Evolutionary conservation across 2,329 filamentous ascomycete species (phyloP).

Genomic region (Fusarium acutatum): DNA sequence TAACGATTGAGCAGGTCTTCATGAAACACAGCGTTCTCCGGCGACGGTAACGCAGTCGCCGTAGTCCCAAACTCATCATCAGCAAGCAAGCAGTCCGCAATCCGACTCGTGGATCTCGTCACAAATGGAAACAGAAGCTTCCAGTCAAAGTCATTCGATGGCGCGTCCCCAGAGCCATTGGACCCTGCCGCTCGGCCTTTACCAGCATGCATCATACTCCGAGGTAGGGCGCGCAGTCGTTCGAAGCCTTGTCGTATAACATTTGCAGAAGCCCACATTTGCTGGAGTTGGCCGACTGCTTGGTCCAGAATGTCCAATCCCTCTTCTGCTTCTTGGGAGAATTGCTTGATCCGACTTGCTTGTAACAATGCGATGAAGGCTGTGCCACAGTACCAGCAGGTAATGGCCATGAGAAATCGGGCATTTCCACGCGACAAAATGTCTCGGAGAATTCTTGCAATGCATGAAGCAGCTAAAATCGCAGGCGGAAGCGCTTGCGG

Average conservation of each 20-base stretch:
- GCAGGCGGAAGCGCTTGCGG: slow-evolving; percentile 40
- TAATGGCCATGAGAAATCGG: slow-evolving; percentile 53
- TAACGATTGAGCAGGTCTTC: slow-evolving; percentile 27
- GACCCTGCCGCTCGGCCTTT: background rate
- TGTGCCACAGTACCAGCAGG: slow-evolving; percentile 53
- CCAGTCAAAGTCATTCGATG: slow-evolving; percentile 24
- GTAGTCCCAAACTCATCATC: slow-evolving; percentile 31
- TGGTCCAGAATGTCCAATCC: slow-evolving; percentile 26
- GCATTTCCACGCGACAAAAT: slow-evolving; percentile 50
- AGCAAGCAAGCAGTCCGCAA: slow-evolving; percentile 24
- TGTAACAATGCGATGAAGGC: slow-evolving; percentile 53
- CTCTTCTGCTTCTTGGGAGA: slow-evolving; percentile 32
- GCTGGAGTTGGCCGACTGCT: slow-evolving; percentile 27
- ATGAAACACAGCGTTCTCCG: slow-evolving; percentile 28
- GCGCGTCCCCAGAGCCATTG: background rate
- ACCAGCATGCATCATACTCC: slow-evolving; percentile 13
- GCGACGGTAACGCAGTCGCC: slow-evolving; percentile 10
- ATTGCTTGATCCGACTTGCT: slow-evolving; percentile 38
- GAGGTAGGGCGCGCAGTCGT: slow-evolving; percentile 17
- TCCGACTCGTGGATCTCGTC: slow-evolving; percentile 23
- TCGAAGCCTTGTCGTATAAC: slow-evolving; percentile 34
- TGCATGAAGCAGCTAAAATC: slow-evolving; percentile 30
- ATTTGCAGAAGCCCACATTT: slow-evolving; percentile 38
- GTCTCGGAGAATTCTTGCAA: slow-evolving; percentile 44
- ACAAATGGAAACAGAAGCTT: slow-evolving; percentile 28